Conservation (phyloP, 2,329 filamentous ascomycete species). For the Coniochaeta sp. region DNA sequence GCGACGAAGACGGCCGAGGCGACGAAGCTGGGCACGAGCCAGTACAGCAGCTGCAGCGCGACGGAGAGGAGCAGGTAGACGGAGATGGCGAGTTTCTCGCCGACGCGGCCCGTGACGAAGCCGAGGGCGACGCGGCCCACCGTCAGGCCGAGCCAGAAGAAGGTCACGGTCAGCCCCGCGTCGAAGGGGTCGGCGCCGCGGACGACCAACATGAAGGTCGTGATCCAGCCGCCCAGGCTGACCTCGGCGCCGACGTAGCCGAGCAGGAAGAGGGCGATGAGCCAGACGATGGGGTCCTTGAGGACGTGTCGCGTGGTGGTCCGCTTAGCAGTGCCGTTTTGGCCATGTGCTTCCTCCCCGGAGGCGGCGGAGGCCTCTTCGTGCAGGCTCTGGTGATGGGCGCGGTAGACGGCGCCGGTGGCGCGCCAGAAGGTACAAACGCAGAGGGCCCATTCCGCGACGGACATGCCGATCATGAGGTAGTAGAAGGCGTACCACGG, state of each 20-base stretch:
- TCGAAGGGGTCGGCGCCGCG: slow-evolving; percentile 61
- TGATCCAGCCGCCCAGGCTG: slow-evolving; percentile 74
- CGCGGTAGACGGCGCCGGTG: slow-evolving; percentile 46
- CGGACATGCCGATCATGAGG: slow-evolving; percentile 55
- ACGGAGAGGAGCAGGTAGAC: slow-evolving; percentile 60
- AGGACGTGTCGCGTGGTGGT: slow-evolving; percentile 29
- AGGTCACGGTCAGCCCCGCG: slow-evolving; percentile 64
- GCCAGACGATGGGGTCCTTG: slow-evolving; percentile 54
- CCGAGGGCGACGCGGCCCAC: slow-evolving; percentile 63
- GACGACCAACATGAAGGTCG: slow-evolving; percentile 74
- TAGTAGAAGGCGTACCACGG: slow-evolving; percentile 71
- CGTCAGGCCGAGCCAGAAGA: slow-evolving; percentile 53
- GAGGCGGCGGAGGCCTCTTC: neutral
- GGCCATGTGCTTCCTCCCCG: neutral
- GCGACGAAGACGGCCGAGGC: slow-evolving; percentile 66
- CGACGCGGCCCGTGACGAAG: slow-evolving; percentile 64
- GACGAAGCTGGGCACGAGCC: slow-evolving; percentile 72
- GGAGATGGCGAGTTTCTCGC: slow-evolving; percentile 58
- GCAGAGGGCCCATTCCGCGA: slow-evolving; percentile 44
- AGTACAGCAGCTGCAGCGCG: slow-evolving; percentile 65
- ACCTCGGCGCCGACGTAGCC: slow-evolving; percentile 73
- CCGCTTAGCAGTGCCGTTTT: neutral
- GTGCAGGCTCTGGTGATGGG: slow-evolving; percentile 15
- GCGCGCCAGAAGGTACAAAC: slow-evolving; percentile 50
- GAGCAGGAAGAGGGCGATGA: slow-evolving; percentile 65